Evolutionary conservation across 257 asterid species (phyloP).

Genomic region (Lycium ferocissimum): DNA sequence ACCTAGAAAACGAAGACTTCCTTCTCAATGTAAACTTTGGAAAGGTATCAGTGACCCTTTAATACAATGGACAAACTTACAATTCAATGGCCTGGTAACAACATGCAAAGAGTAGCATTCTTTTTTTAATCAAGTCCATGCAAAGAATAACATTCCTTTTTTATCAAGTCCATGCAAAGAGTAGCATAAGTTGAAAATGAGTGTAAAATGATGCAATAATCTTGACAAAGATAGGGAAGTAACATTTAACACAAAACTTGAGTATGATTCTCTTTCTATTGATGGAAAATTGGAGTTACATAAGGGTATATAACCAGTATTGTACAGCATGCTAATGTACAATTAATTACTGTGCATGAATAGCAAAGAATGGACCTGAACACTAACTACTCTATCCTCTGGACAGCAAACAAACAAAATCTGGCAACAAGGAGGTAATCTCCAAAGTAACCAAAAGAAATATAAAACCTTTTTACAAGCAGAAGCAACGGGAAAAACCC

Average conservation of each 20-base stretch:
- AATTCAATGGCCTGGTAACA: background rate
- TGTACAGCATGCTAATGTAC: slow-evolving; percentile 48
- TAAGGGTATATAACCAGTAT: slow-evolving; percentile 5
- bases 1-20: background rate
- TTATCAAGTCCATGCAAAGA: background rate
- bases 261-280: background rate
- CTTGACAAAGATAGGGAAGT: background rate
- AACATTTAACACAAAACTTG: background rate
- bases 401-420: slow-evolving; percentile 38
- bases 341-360: slow-evolving; percentile 38
- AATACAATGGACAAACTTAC: slow-evolving; percentile 4
- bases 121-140: background rate
- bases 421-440: slow-evolving; percentile 26
- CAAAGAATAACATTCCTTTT: background rate
- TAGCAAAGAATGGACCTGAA: slow-evolving; percentile 46
- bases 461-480: slow-evolving; percentile 36
- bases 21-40: background rate
- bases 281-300: slow-evolving; percentile 26
- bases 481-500: background rate
- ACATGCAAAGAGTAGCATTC: slow-evolving; percentile 11
- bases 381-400: slow-evolving; percentile 44
- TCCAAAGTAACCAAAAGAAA: slow-evolving; percentile 42
- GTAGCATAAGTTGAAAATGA: background rate
- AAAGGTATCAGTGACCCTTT: background rate
- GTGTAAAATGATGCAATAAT: background rate